Base-by-base conservation (phyloP, 768 basidiomycete genomes). In the Fomitopsis serialis region DNA sequence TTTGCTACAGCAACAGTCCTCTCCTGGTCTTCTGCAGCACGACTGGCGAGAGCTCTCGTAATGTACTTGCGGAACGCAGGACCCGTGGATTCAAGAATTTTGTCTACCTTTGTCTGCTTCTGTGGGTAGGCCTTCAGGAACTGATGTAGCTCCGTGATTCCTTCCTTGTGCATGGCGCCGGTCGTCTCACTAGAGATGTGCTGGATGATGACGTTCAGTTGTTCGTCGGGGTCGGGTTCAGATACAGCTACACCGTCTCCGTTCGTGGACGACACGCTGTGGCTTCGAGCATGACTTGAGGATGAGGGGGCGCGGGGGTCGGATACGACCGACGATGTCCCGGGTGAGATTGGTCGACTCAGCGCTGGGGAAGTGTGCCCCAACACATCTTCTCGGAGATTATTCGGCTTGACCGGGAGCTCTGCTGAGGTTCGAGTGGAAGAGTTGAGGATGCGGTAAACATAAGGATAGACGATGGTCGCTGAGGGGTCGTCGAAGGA, bases 401-500 rank as follows among this genome's bases (percentile, higher is more conserved):
- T 54, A 42, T 58, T 57, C 17, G 50, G 45, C 29, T 58, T 59
- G 13, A 58, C 45, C 1, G 65, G 74, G 66, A 56, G 70, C 23
- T 78, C 76, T 19, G 75, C 65, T 15, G 70, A 67, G 45, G 75
- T 74, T 40, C 74, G 71, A 37, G 79, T 68, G 48, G 71, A 77
- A 2, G 90, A 82, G 63, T 94, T 94, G 24, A 95, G 75, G 53
- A 95, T 93, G 32, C 92, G 83, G 67, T 92, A 93, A 42, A 97
- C 92, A 61, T 96, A 97, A 27, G 92, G 92, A 66, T 96, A 96
- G 19, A 96, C 93, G 58, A 95, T 95, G 8, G 92, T 93, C n/a
- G 90, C 92, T 6, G 93, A 95, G n/a, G 93, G 89, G 66, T 94
- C 92, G 59, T 96, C 95, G 62, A 98, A 97, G 10, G 94, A 86